phyloP scores from a whole-genome alignment of 2,329 filamentous ascomycete species.

The Ophiognomonia clavigignenti-juglandacearum region DNA sequence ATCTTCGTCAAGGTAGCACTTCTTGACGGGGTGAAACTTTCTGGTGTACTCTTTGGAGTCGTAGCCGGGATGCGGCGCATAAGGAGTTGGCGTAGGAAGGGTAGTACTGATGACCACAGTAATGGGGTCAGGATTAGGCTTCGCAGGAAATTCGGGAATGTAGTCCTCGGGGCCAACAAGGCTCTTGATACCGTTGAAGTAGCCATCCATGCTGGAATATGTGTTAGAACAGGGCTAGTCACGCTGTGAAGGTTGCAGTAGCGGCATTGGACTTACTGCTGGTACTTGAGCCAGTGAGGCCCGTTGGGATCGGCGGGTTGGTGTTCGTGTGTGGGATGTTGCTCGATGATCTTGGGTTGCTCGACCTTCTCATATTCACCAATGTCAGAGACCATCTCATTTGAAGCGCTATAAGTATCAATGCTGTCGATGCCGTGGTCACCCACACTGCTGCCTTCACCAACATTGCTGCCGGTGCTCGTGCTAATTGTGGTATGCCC shows the following conservation, averaged over 20 bases:
- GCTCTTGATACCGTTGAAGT: slow-evolving; percentile 72
- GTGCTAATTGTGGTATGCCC: slow-evolving; percentile 11
- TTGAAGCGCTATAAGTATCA: not conserved
- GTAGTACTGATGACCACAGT: slow-evolving; percentile 26
- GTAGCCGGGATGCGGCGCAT: slow-evolving; percentile 67
- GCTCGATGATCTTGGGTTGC: slow-evolving; percentile 17
- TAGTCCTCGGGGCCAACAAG: slow-evolving; percentile 61
- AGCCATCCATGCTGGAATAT: slow-evolving; percentile 64
- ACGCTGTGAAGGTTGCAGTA: not conserved
- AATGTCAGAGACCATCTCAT: not conserved
- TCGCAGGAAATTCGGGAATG: slow-evolving; percentile 66
- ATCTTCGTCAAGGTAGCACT: slow-evolving; percentile 60
- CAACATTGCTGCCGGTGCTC: not conserved
- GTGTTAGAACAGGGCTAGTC: slow-evolving; percentile 8
- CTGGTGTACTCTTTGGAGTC: slow-evolving; percentile 49
- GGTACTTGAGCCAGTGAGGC: slow-evolving; percentile 35
- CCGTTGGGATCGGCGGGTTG: slow-evolving; percentile 19
- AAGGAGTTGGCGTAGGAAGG: slow-evolving; percentile 46
- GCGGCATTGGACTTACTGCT: slow-evolving; percentile 32
- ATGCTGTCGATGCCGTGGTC: not conserved
- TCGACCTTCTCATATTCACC: slow-evolving; percentile 4
- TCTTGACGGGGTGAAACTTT: slow-evolving; percentile 47
- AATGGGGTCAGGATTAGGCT: slow-evolving; percentile 22
- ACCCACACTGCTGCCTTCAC: not conserved
- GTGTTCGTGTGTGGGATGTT: slow-evolving; percentile 14